Evolutionary conservation across 2,329 filamentous ascomycete genomes (phyloP).

Genomic region (Dendryphion nanum): DNA sequence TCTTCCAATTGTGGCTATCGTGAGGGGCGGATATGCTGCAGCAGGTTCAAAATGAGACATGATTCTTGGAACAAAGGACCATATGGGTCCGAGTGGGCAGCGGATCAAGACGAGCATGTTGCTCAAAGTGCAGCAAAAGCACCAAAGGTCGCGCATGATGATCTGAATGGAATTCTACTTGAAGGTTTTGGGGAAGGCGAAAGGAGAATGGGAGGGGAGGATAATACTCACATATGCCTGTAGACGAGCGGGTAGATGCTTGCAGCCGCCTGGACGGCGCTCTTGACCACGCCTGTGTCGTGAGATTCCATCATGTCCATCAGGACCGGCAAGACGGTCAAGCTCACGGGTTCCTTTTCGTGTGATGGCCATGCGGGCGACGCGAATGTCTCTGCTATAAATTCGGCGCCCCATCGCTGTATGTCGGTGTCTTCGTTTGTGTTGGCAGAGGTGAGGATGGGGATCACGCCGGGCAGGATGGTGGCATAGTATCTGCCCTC

Average conservation of each 20-base stretch:
- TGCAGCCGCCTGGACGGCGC: conserved; percentile 81
- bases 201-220: conserved; percentile 3
- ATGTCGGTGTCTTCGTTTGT: conserved; percentile 66
- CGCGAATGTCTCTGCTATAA: conserved; percentile 92
- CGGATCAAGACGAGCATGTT: conserved; percentile 9
- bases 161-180: too few species aligned
- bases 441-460: conserved; percentile 75
- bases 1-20: conserved; percentile 80
- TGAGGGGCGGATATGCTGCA: conserved; percentile 81
- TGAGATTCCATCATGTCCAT: conserved; percentile 55
- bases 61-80: too few species aligned
- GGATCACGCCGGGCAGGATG: conserved; percentile 89
- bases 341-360: conserved; percentile 77
- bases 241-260: conserved; percentile 92
- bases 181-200: conserved; percentile 7
- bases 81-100: conserved; percentile 7
- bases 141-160: conserved; percentile 12
- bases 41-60: conserved; percentile 35
- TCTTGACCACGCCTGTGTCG: conserved; percentile 79
- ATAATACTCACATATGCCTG: conserved; percentile 81
- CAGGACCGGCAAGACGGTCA: conserved; percentile 75
- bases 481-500: conserved; percentile 87
- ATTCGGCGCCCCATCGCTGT: conserved; percentile 93
- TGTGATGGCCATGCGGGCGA: conserved; percentile 76
- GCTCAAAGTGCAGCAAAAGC: conserved; percentile 4